A percentile compares a stretch with the other conserved stretches of the same genome.
phyloP scores from a whole-genome alignment of 2,329 filamentous ascomycete genomes.

The Amauroascus verrucosus region DNA sequence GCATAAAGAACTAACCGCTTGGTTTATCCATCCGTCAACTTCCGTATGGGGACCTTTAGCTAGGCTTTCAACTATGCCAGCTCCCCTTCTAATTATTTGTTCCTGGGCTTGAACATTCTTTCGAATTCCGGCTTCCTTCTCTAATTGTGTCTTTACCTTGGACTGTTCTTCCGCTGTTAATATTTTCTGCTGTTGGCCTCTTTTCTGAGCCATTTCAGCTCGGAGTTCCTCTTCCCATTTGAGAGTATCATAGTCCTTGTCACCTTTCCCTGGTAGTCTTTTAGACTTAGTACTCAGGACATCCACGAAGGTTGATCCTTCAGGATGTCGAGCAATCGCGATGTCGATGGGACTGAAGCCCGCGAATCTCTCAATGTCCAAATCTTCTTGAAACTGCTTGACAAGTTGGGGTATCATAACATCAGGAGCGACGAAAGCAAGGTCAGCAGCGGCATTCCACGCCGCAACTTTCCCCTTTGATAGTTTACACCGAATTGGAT shows the following conservation, averaged over 20 bases:
- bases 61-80: conserved; percentile 74
- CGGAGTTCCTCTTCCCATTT: conserved; percentile 96
- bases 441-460: conserved; percentile 73
- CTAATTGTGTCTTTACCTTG: conserved; percentile 83
- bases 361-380: conserved; percentile 59
- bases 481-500: conserved; percentile 29
- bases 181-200: conserved; percentile 73
- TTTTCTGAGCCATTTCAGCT: conserved; percentile 81
- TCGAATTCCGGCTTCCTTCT: conserved; percentile 74
- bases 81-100: conserved; percentile 64
- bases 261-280: conserved; percentile 68
- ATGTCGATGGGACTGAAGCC: conserved; percentile 76
- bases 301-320: conserved; percentile 81
- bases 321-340: conserved; percentile 82
- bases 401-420: conserved; percentile 66
- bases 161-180: conserved; percentile 77
- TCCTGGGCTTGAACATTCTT: conserved; percentile 59
- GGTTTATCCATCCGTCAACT: conserved; percentile 75
- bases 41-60: conserved; percentile 83
- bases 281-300: conserved; percentile 75
- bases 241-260: conserved; percentile 86
- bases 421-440: conserved; percentile 87
- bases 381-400: conserved; percentile 60
- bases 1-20: conserved; percentile 62
- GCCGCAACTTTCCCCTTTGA: conserved; percentile 52